A percentile compares a stretch with the other conserved stretches of the same genome.
These are phyloP conservation scores for Colletotrichum musicola DNA, from an alignment of 2,329 filamentous ascomycete genomes.

Conservation along the genomic window DNA sequence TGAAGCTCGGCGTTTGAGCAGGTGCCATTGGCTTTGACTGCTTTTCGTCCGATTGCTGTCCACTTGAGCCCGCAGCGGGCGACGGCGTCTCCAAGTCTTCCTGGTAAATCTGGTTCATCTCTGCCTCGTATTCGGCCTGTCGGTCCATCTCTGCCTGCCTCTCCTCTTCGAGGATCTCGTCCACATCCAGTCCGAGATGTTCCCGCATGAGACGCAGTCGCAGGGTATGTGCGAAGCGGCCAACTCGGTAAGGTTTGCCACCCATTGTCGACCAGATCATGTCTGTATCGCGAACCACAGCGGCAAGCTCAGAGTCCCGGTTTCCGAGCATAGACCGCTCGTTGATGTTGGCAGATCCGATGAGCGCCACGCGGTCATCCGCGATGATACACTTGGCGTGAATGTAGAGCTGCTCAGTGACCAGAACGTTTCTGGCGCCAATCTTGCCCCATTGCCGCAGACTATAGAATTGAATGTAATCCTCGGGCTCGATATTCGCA, in stretches of 20 bases:
- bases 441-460: slow-evolving; percentile 93
- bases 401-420: slow-evolving; percentile 97
- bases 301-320: slow-evolving; percentile 91
- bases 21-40: slow-evolving; percentile 15
- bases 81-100: slow-evolving; percentile 55
- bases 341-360: slow-evolving; percentile 98
- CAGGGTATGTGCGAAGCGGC: slow-evolving; percentile 91
- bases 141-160: slow-evolving; percentile 75
- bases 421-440: slow-evolving; percentile 79
- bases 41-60: slow-evolving; percentile 3
- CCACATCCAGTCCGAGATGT: slow-evolving; percentile 94
- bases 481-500: slow-evolving; percentile 88
- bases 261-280: slow-evolving; percentile 94
- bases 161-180: slow-evolving; percentile 87
- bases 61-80: slow-evolving; percentile 25
- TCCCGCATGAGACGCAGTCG: slow-evolving; percentile 96
- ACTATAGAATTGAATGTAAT: slow-evolving; percentile 96
- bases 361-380: slow-evolving; percentile 92
- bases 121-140: slow-evolving; percentile 64
- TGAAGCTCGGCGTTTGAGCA: slow-evolving; percentile 69
- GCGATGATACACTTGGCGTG: slow-evolving; percentile 98
- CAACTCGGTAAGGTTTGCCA: slow-evolving; percentile 88
- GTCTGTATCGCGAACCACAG: slow-evolving; percentile 91
- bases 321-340: slow-evolving; percentile 94
- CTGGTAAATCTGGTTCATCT: slow-evolving; percentile 73